A percentile compares a stretch with the other conserved stretches of the same genome.
Evolutionary conservation across 148 eudicot genomes (phyloP).

Genomic region (Silene uniflora): DNA sequence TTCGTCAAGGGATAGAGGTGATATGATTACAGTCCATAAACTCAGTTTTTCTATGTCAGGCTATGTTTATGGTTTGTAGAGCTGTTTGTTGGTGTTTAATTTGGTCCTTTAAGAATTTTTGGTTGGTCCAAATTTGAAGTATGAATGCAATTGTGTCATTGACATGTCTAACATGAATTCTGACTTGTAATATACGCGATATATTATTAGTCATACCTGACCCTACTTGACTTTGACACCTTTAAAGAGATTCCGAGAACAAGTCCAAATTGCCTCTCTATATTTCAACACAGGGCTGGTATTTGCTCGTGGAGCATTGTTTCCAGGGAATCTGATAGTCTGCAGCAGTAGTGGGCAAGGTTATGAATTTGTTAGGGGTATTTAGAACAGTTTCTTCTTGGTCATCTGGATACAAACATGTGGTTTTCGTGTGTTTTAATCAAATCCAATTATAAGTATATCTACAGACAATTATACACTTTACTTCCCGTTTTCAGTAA

Average conservation of each 20-base stretch:
- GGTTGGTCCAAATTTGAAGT: background rate
- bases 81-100: background rate
- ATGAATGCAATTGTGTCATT: background rate
- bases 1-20: constrained; percentile 1
- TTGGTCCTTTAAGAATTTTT: background rate
- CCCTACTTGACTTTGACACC: background rate
- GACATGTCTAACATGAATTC: background rate
- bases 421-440: background rate
- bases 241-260: background rate
- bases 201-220: background rate
- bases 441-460: background rate
- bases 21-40: background rate
- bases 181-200: no score
- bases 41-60: background rate
- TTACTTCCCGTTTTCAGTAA: background rate
- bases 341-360: background rate
- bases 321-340: background rate
- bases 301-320: background rate
- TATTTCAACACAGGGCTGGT: background rate
- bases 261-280: background rate
- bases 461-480: background rate
- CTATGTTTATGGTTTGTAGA: background rate
- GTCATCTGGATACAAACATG: background rate
- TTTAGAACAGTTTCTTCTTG: background rate
- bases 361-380: background rate